These are phyloP conservation scores for Trichocladium antarcticum DNA, from an alignment of 495 filamentous ascomycete species.

Conservation along the genomic window DNA sequence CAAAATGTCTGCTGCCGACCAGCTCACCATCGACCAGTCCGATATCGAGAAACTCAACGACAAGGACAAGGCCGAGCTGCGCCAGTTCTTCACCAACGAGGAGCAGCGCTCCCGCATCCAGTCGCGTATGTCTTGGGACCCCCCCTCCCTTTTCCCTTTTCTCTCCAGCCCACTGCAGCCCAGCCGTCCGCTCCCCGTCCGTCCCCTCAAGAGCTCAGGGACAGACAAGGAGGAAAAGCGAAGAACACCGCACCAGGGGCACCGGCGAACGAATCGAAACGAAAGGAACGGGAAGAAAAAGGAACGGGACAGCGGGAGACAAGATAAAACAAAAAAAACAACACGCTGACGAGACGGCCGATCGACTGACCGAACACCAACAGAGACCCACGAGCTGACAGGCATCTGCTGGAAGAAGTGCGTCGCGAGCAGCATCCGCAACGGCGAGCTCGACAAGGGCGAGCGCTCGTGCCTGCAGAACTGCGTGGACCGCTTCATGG, in stretches of 20 bases:
- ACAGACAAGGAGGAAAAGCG: no score
- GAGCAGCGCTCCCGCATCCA: constrained; percentile 71
- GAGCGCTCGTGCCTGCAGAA: constrained; percentile 80
- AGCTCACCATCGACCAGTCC: constrained; percentile 24
- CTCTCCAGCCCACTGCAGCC: no score
- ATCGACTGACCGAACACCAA: background rate
- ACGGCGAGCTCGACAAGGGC: constrained; percentile 52
- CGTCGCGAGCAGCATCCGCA: constrained; percentile 52
- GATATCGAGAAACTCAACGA: constrained; percentile 67
- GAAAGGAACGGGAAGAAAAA: no score
- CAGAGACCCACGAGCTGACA: constrained; percentile 73
- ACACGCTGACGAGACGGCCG: background rate
- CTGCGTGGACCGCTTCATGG: constrained; percentile 89
- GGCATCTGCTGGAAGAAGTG: constrained; percentile 93
- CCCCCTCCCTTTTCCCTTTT: background rate
- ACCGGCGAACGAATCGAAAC: no score
- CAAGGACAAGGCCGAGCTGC: constrained; percentile 75
- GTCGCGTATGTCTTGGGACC: constrained; percentile 53
- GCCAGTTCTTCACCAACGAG: constrained; percentile 69
- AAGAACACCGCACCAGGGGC: no score
- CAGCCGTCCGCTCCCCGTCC: no score
- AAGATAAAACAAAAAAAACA: background rate
- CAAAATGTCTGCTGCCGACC: constrained; percentile 28
- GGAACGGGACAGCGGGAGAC: no score
- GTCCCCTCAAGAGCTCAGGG: no score